Conservation (phyloP, 2,329 filamentous ascomycete species). For the Didymella keratinophila region DNA sequence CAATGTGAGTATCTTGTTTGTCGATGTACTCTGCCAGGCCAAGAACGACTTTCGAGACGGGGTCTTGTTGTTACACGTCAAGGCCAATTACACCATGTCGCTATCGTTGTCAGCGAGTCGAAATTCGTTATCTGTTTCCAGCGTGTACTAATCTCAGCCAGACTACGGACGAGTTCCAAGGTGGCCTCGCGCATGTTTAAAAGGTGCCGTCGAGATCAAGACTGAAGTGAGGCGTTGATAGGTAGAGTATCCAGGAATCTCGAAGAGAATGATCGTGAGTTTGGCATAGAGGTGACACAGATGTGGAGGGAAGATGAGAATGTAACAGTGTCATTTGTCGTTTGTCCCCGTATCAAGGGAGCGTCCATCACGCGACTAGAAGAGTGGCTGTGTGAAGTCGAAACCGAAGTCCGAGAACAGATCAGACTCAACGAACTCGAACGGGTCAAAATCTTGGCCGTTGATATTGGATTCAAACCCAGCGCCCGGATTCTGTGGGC, state of each 20-base stretch:
- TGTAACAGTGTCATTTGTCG: neutral
- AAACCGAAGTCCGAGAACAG: conserved; percentile 10
- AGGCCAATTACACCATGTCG: no score
- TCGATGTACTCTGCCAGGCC: neutral
- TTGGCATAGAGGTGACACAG: neutral
- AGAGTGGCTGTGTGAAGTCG: conserved; percentile 1
- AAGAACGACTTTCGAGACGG: neutral
- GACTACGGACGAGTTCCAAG: neutral
- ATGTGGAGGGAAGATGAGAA: neutral
- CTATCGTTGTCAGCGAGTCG: no score
- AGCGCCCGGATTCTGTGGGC: neutral
- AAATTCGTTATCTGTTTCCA: no score
- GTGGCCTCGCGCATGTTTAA: no score
- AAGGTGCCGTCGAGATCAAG: no score
- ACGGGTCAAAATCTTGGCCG: neutral
- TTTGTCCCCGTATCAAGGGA: neutral
- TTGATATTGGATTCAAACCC: neutral
- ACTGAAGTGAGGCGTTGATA: no score
- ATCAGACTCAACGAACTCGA: conserved; percentile 2
- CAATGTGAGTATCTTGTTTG: neutral
- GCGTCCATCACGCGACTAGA: neutral
- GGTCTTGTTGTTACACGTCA: neutral
- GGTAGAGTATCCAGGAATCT: no score
- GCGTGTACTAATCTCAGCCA: neutral
- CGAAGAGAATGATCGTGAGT: neutral